Conservation (phyloP, 306 rosid genomes). For the Parietaria judaica region DNA sequence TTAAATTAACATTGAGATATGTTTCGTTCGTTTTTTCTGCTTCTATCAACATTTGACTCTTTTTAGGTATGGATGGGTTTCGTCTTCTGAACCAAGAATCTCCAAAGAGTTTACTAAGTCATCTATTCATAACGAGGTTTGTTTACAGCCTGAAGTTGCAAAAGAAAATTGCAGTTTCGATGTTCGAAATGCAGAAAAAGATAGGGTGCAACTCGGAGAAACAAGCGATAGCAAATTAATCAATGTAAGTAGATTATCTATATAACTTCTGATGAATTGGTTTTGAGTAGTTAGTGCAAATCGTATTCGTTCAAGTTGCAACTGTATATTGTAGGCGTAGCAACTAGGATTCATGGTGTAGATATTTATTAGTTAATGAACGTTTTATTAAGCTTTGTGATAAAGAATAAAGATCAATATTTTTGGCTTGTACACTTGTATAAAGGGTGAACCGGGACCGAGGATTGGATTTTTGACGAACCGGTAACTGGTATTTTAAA, state of each 20-base stretch:
- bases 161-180: constrained; percentile 21
- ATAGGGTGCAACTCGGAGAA: constrained; percentile 23
- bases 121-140: constrained; percentile 19
- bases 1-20: constrained; percentile 14
- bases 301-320: constrained; percentile 26
- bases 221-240: constrained; percentile 20
- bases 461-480: too few species aligned
- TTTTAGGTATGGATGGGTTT: constrained; percentile 84
- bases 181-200: constrained; percentile 19
- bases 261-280: constrained; percentile 29
- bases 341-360: too few species aligned
- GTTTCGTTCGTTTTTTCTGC: background rate
- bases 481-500: too few species aligned
- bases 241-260: constrained; percentile 25
- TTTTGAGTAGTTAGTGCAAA: constrained; percentile 11
- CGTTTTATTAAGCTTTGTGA: too few species aligned
- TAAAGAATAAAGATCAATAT: too few species aligned
- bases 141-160: constrained; percentile 21
- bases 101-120: constrained; percentile 22
- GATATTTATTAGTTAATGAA: too few species aligned
- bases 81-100: constrained; percentile 19
- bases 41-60: background rate
- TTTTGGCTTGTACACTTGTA: too few species aligned
- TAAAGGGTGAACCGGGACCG: too few species aligned
- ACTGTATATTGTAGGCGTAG: too few species aligned